Base-by-base conservation (phyloP, 2,329 filamentous ascomycete genomes). In the Diaporthe citri region DNA sequence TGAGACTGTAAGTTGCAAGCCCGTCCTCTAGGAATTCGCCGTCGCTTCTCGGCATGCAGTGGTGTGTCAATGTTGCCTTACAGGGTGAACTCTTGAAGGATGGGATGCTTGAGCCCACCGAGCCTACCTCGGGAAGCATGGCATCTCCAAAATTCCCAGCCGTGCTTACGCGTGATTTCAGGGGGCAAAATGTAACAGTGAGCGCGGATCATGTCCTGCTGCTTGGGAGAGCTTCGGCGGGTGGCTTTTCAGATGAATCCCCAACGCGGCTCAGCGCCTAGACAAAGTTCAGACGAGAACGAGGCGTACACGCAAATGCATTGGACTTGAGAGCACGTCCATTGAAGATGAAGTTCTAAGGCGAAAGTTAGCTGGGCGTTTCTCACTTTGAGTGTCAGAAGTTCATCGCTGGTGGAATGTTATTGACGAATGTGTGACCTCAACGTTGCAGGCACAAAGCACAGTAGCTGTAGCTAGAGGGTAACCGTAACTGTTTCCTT, bases 151-250 rank as follows among this genome's bases (percentile, higher is more conserved):
- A 52, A 39, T 67, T 5, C 22, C 46, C 46, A 52, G 46, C 46
- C 64, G 20, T 52, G 64, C 22, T 52, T 36, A 67, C 31, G 64
- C 31, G 64, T 67, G 64, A 39, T 52, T 67, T 52, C 46, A 67
- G 46, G 46, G 41, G 64, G 46, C 22, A 39, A 4, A 52, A 28
- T 67, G 46, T 46, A 67, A 52, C 64, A 39, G 22, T 28, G 46
- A 36, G 15, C 20, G 46, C 31, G 48, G 64, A 67, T 67, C 64
- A 67, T 52, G 17, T 25, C 13, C 31, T 52, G 34, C 41, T 67
- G 64, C 25, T 52, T 20, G 15, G 62, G 12, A 39, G 28, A 39
- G 64, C 46, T 41, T 51, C 17, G 31, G 43, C 31, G 13, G 39
- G 46, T 31, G 7, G 22, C 46, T 28, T 52, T 67, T 67, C 22